Evolutionary conservation across 2,329 filamentous ascomycete species (phyloP), one percentile per base, ranked within the genome.

Genomic region (Apiospora sp.): DNA sequence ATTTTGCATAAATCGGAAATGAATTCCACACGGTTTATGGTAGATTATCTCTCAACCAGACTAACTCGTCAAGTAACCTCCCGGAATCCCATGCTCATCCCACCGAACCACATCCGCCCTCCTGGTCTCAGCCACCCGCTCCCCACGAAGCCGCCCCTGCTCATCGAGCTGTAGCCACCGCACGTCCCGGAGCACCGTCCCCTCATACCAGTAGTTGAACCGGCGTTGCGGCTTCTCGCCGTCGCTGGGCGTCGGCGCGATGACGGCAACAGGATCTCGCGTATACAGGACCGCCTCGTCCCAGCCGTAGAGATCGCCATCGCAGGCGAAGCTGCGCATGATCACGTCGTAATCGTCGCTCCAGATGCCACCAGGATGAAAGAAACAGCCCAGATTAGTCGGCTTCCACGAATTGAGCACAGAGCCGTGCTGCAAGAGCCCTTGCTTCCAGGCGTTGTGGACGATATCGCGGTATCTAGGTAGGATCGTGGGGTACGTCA

Each of bases 281-380:
- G 70, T 72, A 22, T 73, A 73, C 3, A 73, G 4, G 0, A 74
- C 43, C 0, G 73, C 73, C 48, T 73, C 73, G 34, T 73, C 73
- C 58, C 72, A 73, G 30, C 73, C 72, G 22, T 74, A 73, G 22
- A 74, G 30, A 27, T 74, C 73, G 24, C 73, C 73, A 10, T 74
- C 72, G 10, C 72, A 73, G 4, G 73, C 73, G 44, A 73, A 74
- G 10, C 72, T 72, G 7, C 54, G 51, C 24, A 46, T 61, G 48
- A 72, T n/a, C n/a, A n/a, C 19, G 3, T 71, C 64, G 51, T 44
- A 43, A 1, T 71, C 43, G 41, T 24, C 19, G 30, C 24, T 22
- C 19, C 67, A 74, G 19, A 72, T 13, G n/a, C 58, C 41, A 24
- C 68, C 71, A 30, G 48, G 71, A 49, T 72, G 73, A 44, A 71